Evolutionary conservation across 2,329 filamentous ascomycete genomes (phyloP).

Genomic region (Penicillium frequentans): DNA sequence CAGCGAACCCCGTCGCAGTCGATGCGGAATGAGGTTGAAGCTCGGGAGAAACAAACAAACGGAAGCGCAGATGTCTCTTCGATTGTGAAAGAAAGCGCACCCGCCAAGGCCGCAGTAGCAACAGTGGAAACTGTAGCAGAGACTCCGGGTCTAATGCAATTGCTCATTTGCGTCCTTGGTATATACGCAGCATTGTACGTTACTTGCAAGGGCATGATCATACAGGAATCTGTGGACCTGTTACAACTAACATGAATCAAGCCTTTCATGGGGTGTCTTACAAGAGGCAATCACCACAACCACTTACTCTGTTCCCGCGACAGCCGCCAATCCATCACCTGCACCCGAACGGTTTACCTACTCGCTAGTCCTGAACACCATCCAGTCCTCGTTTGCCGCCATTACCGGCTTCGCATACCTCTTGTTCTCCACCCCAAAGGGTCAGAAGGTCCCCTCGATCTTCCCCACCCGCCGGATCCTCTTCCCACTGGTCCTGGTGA

Average conservation of each 20-base stretch:
- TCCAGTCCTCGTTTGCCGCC: conserved; percentile 88
- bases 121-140: conserved; percentile 31
- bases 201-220: not conserved
- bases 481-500: conserved; percentile 76
- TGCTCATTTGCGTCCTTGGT: conserved; percentile 83
- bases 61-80: conserved; percentile 27
- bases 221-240: not conserved
- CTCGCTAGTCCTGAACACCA: conserved; percentile 92
- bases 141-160: conserved; percentile 66
- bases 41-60: conserved; percentile 33
- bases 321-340: conserved; percentile 40
- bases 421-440: conserved; percentile 60
- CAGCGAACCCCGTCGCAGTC: conserved; percentile 67
- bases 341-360: conserved; percentile 77
- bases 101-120: conserved; percentile 5
- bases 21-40: conserved; percentile 44
- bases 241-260: conserved; percentile 34
- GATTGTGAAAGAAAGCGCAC: conserved; percentile 5
- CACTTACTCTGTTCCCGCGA: conserved; percentile 66
- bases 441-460: conserved; percentile 52
- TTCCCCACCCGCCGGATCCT: conserved; percentile 77
- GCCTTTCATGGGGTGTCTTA: conserved; percentile 91
- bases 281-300: conserved; percentile 98
- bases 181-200: conserved; percentile 94
- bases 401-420: conserved; percentile 81